Percentiles rank a stretch among this genome's conserved stretches.
phyloP scores from a whole-genome alignment of 768 basidiomycete genomes.

The Leccinum sublutescens region DNA sequence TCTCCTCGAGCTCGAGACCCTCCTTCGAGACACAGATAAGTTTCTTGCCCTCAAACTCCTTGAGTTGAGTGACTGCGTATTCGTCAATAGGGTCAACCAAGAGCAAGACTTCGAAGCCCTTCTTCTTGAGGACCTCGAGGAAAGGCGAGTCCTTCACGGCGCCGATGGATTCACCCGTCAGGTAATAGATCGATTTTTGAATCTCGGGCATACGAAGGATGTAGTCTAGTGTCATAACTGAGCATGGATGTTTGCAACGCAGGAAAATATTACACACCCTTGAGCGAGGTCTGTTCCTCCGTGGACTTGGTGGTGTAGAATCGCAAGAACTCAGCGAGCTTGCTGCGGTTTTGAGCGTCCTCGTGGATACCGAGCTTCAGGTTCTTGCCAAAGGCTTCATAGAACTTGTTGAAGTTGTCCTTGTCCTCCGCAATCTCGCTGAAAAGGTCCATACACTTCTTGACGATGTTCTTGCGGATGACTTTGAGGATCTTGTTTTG shows the following conservation, averaged over 20 bases:
- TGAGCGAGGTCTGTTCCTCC: constrained; percentile 91
- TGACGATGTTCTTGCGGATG: constrained; percentile 98
- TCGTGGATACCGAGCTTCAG: constrained; percentile 99
- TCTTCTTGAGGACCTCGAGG: constrained; percentile 99
- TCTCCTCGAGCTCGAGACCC: constrained; percentile 98
- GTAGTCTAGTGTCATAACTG: constrained; percentile 62
- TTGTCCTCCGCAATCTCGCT: constrained; percentile 98
- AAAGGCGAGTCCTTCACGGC: constrained; percentile 93
- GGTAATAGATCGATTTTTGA: constrained; percentile 99
- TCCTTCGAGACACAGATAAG: constrained; percentile 98
- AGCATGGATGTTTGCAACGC: background rate
- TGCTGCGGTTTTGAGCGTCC: constrained; percentile 97
- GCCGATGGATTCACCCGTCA: constrained; percentile 95
- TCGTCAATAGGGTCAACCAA: constrained; percentile 99
- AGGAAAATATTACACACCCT: constrained; percentile 53
- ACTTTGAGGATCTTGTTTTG: constrained; percentile 99
- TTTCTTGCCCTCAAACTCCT: constrained; percentile 99
- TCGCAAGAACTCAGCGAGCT: constrained; percentile 98
- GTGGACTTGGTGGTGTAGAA: constrained; percentile 94
- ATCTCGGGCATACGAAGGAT: constrained; percentile 99
- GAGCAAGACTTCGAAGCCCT: constrained; percentile 96
- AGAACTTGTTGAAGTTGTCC: constrained; percentile 97
- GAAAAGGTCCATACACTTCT: constrained; percentile 95
- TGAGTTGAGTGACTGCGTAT: constrained; percentile 97
- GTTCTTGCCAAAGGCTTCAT: constrained; percentile 99